Evolutionary conservation across 257 asterid species (phyloP), one percentile per base, ranked within the genome.

Genomic region (Parsonsia alboflavescens): DNA sequence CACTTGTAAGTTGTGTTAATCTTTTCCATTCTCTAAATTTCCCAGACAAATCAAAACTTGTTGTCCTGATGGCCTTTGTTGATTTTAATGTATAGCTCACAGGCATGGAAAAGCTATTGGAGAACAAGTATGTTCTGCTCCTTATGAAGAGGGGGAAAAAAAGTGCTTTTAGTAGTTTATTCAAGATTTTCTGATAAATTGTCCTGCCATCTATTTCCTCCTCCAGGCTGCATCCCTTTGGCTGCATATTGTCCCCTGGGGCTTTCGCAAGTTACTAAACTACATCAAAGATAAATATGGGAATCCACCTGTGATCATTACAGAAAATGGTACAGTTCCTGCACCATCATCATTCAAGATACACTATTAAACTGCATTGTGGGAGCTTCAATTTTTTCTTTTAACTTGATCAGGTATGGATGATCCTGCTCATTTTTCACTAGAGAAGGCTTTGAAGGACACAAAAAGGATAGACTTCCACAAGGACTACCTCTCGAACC

Each of bases 231-330:
- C 98, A 4, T 93, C 98, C 8, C 68, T 59, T 46, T 93, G 98
- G 98, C 80, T 93, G 17, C 91, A 80, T 73, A 82, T 93, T 0
- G 97, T 93, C 41, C 97, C 97, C 0, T 91, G 97, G 96, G 98
- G 98, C 21, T 87, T 93, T 44, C 71, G 93, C 53, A 89, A 89
- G 85, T 28, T 93, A 76, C 82, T 89, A 59, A 88, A 83, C 76
- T 74, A 93, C 81, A 80, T 93, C 17, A 91, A 82, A 76, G 82
- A 87, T 73, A 91, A 73, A 77, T 91, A 93, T 44, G 93, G 84
- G 41, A 93, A 93, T 79, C 98, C 98, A 42, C 76, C 86, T 0
- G 84, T 93, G 41, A 79, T 89, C 33, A 89, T 91, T 70, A 90
- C 98, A 1, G 98, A 91, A 85, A 93, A 93, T 5, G 98, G 97